A percentile compares a stretch with the other conserved stretches of the same genome.
Evolutionary conservation across 768 basidiomycete species (phyloP).

Genomic region (Trametes coccinea): DNA sequence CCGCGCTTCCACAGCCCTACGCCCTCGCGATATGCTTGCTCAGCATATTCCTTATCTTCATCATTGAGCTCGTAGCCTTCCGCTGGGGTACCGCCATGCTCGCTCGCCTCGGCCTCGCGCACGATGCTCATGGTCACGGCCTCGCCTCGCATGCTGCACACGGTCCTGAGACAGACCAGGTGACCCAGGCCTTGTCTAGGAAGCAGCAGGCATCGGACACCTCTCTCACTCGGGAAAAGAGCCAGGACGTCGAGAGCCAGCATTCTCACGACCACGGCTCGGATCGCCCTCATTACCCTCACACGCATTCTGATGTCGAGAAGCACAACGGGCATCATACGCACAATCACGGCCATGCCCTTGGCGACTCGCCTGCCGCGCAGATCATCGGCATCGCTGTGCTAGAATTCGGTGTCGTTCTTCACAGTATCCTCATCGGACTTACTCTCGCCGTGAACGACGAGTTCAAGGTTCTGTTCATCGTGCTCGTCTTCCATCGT

Average conservation of each 20-base stretch:
- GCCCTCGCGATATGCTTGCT: slow-evolving; percentile 78
- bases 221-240: slow-evolving; percentile 1
- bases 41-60: slow-evolving; percentile 82
- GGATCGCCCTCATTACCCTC: slow-evolving; percentile 10
- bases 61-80: slow-evolving; percentile 84
- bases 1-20: slow-evolving; percentile 59
- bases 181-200: slow-evolving; percentile 10
- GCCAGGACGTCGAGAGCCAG: slow-evolving; percentile 11
- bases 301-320: slow-evolving; percentile 17
- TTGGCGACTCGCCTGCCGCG: slow-evolving; percentile 48
- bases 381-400: slow-evolving; percentile 89
- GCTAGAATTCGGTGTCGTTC: slow-evolving; percentile 89
- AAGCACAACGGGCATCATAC: slow-evolving; percentile 1
- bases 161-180: slow-evolving; percentile 54
- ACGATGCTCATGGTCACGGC: slow-evolving; percentile 71
- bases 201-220: slow-evolving; percentile 2
- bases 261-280: slow-evolving; percentile 9
- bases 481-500: slow-evolving; percentile 93
- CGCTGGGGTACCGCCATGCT: slow-evolving; percentile 81
- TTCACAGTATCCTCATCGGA: slow-evolving; percentile 88
- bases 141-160: slow-evolving; percentile 61
- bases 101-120: slow-evolving; percentile 57
- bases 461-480: slow-evolving; percentile 80
- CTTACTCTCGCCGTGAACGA: slow-evolving; percentile 89
- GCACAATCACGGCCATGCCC: slow-evolving; percentile 7